Base-by-base conservation (phyloP, 225 moss, liverwort and hornwort species). In the Antitrichia curtipendula region DNA sequence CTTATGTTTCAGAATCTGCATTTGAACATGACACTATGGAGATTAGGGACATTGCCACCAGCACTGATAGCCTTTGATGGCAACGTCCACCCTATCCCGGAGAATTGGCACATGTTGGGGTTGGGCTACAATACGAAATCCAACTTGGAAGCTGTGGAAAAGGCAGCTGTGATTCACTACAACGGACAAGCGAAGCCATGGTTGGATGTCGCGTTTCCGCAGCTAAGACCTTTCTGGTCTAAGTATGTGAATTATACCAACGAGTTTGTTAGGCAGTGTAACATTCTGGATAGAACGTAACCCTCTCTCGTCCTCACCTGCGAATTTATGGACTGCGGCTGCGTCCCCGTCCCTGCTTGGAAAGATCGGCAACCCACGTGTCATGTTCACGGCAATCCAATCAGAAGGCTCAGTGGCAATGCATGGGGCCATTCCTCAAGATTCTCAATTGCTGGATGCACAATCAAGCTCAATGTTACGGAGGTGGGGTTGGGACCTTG, bases 121-220 rank as follows among this genome's bases (percentile, higher is more conserved):
- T 90, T 98, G 89, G 98, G 98, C 31, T 98, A 98, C 87, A 97
- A 97, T 58, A 38, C 88, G 36, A 97, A 96, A 77, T 95, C 96
- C 81, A 96, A 91, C 80, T 14, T 95, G 89, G 95, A 93, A 49
- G 91, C 94, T 56, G 95, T 95, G 84, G 92, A 93, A 82, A 95
- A 90, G 25, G 95, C 97, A 74, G 98, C 94, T 52, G 98, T 98
- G 72, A 91, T 98, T 85, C 98, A 98, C 82, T 98, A 96, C 92
- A 98, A 98, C 41, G 98, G 98, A 29, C 98, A 97, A 91, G 96
- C 98, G 71, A 98, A 98, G 92, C 98, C 98, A 53, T 98, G 97
- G 98, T 90, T 98, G 91, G 98, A 98, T 84, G 96, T 98, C 78
- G 98, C 96, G 57, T 95, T 98, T 82, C 95, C 96, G 47, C 92